A percentile compares a stretch with the other conserved stretches of the same genome.
phyloP scores from a whole-genome alignment of 2,329 filamentous ascomycete species.

The Penicillium janthinellum region DNA sequence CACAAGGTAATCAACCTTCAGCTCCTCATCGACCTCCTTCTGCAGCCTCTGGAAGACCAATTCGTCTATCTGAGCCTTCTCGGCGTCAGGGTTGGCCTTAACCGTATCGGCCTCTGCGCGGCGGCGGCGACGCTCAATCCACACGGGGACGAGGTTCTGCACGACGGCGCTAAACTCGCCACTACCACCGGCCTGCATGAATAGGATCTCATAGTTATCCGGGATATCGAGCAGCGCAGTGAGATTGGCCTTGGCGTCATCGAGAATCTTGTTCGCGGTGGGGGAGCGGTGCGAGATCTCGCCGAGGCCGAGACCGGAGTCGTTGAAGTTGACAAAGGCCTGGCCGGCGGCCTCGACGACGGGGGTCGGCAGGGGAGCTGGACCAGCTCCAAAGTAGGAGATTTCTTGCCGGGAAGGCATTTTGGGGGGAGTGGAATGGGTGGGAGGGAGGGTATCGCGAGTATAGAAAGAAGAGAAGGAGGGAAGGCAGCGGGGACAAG shows the following conservation, averaged over 20 bases:
- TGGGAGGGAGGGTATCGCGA: conserved; percentile 6
- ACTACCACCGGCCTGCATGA: conserved; percentile 69
- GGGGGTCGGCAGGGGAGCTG: conserved; percentile 78
- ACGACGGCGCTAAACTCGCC: conserved; percentile 82
- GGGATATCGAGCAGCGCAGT: conserved; percentile 77
- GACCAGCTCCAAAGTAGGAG: conserved; percentile 87
- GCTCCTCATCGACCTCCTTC: conserved; percentile 66
- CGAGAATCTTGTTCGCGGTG: conserved; percentile 76
- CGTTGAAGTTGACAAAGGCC: conserved; percentile 79
- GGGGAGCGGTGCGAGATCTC: conserved; percentile 88
- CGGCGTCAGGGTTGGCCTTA: conserved; percentile 42
- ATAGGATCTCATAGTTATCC: conserved; percentile 81
- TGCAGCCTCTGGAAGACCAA: conserved; percentile 62
- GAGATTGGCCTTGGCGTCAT: conserved; percentile 74
- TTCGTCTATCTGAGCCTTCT: conserved; percentile 56
- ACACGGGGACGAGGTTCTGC: conserved; percentile 81
- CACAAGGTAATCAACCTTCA: conserved; percentile 86
- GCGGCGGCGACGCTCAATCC: conserved; percentile 71
- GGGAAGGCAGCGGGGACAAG: conserved; percentile 9
- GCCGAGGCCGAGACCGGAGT: conserved; percentile 79
- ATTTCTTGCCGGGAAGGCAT: conserved; percentile 74
- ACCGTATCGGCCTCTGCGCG: conserved; percentile 60
- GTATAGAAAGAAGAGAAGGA: conserved; percentile 7
- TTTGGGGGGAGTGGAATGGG: conserved; percentile 2
- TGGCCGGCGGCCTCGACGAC: conserved; percentile 76